Evolutionary conservation across 164 flowering plant species (phyloP).

Genomic region (Vitis rotundifolia): DNA sequence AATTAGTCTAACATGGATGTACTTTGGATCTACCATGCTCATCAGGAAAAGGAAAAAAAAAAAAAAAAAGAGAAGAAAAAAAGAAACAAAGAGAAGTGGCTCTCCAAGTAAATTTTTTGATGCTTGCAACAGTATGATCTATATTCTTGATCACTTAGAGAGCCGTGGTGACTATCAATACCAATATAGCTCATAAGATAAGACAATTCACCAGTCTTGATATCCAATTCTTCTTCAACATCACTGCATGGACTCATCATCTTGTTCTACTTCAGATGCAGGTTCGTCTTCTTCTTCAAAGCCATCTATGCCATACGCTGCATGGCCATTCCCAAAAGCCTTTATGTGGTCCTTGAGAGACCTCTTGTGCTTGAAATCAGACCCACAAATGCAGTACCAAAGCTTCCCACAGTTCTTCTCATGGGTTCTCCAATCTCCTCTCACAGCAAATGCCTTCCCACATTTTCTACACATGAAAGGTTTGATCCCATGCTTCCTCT

Average conservation of each 20-base stretch:
- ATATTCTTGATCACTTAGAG: neutral
- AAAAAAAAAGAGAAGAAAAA: neutral
- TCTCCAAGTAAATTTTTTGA: conserved; percentile 4
- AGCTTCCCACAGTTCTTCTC: conserved; percentile 96
- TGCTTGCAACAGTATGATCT: too few species aligned
- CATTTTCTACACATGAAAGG: conserved; percentile 88
- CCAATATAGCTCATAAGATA: conserved; percentile 8
- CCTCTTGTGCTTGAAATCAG: conserved; percentile 91
- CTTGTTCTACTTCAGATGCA: conserved; percentile 80
- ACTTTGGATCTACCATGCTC: neutral
- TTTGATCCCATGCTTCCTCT: conserved; percentile 87
- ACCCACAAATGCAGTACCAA: conserved; percentile 89
- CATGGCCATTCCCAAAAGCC: conserved; percentile 83
- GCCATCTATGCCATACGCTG: conserved; percentile 62
- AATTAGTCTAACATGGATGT: conserved; percentile 18
- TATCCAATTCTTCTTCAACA: neutral
- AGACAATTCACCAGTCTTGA: neutral
- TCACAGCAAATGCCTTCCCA: conserved; percentile 82
- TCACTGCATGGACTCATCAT: conserved; percentile 47
- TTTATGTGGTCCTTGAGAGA: conserved; percentile 84
- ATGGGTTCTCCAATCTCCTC: conserved; percentile 92
- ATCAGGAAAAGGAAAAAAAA: neutral
- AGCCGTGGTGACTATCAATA: neutral
- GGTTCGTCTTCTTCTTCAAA: conserved; percentile 79
- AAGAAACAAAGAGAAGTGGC: conserved; percentile 1